Conservation (phyloP, 495 filamentous ascomycete genomes). For the Margaritispora aquatica region DNA sequence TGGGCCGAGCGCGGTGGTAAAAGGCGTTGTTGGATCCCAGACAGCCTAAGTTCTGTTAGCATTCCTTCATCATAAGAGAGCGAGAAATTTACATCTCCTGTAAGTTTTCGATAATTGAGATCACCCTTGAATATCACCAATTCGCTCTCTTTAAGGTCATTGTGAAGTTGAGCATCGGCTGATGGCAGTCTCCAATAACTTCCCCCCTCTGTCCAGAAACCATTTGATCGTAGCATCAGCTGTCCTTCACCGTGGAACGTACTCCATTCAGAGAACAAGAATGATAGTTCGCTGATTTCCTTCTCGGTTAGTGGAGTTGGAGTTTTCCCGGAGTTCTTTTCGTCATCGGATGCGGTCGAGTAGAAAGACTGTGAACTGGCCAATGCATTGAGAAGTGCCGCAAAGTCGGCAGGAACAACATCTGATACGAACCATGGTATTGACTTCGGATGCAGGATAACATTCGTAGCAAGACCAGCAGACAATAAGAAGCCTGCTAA, state of each 20-base stretch:
- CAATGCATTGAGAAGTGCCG: conserved; percentile 69
- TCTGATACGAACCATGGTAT: conserved; percentile 99
- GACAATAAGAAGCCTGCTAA: conserved; percentile 84
- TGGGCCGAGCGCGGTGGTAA: conserved; percentile 79
- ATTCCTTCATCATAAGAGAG: conserved; percentile 12
- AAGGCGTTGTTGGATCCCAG: conserved; percentile 87
- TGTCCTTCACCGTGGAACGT: conserved; percentile 73
- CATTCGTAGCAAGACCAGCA: conserved; percentile 70
- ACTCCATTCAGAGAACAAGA: conserved; percentile 79
- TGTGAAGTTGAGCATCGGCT: conserved; percentile 56
- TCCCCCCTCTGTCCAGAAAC: conserved; percentile 83
- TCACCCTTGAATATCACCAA: conserved; percentile 97
- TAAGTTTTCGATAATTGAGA: conserved; percentile 89
- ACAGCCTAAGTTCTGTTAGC: conserved; percentile 38
- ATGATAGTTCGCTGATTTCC: conserved; percentile 60
- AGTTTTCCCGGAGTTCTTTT: conserved; percentile 44
- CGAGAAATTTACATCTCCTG: conserved; percentile 63
- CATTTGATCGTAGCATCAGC: conserved; percentile 70
- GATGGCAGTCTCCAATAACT: conserved; percentile 82
- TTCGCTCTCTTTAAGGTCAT: conserved; percentile 77
- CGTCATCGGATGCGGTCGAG: conserved; percentile 60
- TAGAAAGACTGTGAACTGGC: conserved; percentile 71
- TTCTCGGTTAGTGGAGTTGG: conserved; percentile 55
- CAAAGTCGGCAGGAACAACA: conserved; percentile 80
- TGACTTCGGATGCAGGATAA: conserved; percentile 89